Conservation (phyloP, 208 protist genomes). For the Sergeia podlipaevii region DNA sequence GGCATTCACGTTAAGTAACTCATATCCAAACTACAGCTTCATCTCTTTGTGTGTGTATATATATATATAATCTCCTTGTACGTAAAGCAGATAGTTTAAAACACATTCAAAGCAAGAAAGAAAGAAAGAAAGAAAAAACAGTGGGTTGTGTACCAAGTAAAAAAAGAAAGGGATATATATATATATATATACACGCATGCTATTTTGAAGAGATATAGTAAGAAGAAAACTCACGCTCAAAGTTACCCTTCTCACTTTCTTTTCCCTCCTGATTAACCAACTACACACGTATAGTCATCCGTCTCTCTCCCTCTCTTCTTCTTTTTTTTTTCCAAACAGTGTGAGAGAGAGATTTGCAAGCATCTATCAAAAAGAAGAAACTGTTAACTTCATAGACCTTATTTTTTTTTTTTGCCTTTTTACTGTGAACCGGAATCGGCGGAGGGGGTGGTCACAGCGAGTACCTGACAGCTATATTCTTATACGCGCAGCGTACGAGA, state of each 20-base stretch:
- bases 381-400: background rate
- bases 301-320: background rate
- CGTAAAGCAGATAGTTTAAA: too few relatives aligned
- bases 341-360: background rate
- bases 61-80: too few relatives aligned
- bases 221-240: too few relatives aligned
- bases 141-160: too few relatives aligned
- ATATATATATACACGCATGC: background rate
- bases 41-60: too few relatives aligned
- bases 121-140: constrained; percentile 5
- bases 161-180: background rate
- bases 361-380: background rate
- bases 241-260: constrained; percentile 2
- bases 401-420: constrained; percentile 4
- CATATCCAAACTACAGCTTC: too few relatives aligned
- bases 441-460: too few relatives aligned
- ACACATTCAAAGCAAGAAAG: background rate
- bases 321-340: constrained; percentile 4
- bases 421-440: too few relatives aligned
- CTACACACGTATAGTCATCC: background rate
- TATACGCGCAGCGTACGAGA: too few relatives aligned
- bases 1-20: too few relatives aligned
- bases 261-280: constrained; percentile 3
- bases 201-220: too few relatives aligned
- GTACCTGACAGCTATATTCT: too few relatives aligned